These are phyloP conservation scores for Cordyceps cateniannulata DNA, from an alignment of 2,329 filamentous ascomycete species.

Conservation along the genomic window DNA sequence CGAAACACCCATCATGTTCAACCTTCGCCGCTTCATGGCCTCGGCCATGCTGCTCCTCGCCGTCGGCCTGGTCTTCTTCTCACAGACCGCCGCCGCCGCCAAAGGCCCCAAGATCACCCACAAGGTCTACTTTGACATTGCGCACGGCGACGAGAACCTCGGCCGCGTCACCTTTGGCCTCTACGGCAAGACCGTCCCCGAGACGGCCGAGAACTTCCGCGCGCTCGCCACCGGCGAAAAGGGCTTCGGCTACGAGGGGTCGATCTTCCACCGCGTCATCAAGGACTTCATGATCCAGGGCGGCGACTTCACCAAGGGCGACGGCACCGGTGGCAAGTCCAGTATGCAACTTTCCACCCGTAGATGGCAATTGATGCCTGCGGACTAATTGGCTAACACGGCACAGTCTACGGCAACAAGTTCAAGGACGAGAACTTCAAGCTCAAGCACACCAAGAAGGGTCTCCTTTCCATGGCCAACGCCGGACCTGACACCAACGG, in stretches of 20 bases:
- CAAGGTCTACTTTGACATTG: constrained; percentile 88
- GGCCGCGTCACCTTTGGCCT: constrained; percentile 76
- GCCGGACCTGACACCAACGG: constrained; percentile 80
- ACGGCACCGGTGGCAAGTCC: constrained; percentile 80
- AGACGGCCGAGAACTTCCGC: constrained; percentile 69
- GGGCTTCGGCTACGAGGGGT: constrained; percentile 77
- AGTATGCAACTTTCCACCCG: constrained; percentile 44
- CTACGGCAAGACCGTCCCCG: constrained; percentile 80
- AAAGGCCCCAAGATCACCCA: constrained; percentile 93
- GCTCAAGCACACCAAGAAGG: constrained; percentile 84
- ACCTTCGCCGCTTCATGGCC: constrained; percentile 62
- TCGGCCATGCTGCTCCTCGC: constrained; percentile 71
- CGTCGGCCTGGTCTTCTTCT: constrained; percentile 67
- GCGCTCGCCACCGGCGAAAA: constrained; percentile 80
- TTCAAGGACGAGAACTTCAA: constrained; percentile 93
- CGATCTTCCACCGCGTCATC: constrained; percentile 84
- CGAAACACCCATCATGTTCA: constrained; percentile 58
- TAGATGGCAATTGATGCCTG: neutral
- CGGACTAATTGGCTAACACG: constrained; percentile 17
- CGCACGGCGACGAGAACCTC: constrained; percentile 65
- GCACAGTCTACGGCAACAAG: constrained; percentile 73
- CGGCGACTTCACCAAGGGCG: constrained; percentile 78
- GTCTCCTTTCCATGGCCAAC: constrained; percentile 80
- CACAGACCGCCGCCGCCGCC: constrained; percentile 64
- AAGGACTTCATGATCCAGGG: constrained; percentile 90